phyloP scores from a whole-genome alignment of 768 basidiomycete species.

The Leccinum broughii region DNA sequence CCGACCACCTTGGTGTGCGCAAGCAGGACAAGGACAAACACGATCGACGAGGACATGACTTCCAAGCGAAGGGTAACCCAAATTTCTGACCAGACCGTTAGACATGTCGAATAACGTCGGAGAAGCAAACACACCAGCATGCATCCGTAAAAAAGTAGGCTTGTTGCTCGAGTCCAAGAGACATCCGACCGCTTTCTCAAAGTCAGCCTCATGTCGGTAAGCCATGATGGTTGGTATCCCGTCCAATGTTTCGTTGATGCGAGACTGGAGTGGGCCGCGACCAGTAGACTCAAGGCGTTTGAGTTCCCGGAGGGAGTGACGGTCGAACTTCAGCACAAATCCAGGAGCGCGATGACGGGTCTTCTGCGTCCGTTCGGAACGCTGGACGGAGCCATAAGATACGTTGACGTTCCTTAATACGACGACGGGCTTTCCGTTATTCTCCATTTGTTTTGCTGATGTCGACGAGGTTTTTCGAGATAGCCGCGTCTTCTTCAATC shows the following conservation, averaged over 20 bases:
- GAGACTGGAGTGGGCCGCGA: constrained; percentile 49
- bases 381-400: constrained; percentile 42
- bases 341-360: no score
- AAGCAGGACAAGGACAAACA: no score
- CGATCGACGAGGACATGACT: no score
- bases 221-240: constrained; percentile 50
- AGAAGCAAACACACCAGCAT: constrained; percentile 23
- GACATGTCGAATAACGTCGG: no score
- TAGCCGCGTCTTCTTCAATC: neutral
- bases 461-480: neutral
- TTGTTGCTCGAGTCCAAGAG: constrained; percentile 31
- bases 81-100: no score
- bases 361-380: no score
- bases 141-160: constrained; percentile 28
- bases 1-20: no score
- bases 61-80: no score
- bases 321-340: constrained; percentile 47
- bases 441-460: neutral
- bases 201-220: constrained; percentile 38
- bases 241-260: constrained; percentile 51
- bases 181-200: constrained; percentile 20
- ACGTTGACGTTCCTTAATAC: constrained; percentile 69
- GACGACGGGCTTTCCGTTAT: constrained; percentile 46
- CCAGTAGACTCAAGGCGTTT: constrained; percentile 46
- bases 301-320: constrained; percentile 47